Evolutionary conservation across 176 grass and related monocot genomes (phyloP).

Genomic region (Luzula sylvatica): DNA sequence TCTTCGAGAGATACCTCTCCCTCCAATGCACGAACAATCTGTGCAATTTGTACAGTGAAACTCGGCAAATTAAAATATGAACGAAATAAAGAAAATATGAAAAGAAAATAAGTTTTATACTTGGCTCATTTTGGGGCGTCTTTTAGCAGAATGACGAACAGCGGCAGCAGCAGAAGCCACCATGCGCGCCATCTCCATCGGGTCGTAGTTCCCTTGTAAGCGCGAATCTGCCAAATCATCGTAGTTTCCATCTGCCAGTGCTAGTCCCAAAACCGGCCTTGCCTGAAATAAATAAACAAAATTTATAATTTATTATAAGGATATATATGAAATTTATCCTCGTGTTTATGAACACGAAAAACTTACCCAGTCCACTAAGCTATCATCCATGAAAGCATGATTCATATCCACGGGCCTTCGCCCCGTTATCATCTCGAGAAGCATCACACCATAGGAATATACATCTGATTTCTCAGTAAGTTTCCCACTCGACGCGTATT

Average conservation of each 20-base stretch:
- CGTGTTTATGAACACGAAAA: background rate
- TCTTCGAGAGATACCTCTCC: slow-evolving; percentile 57
- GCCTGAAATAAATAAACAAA: slow-evolving; percentile 20
- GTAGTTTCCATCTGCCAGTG: slow-evolving; percentile 51
- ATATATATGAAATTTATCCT: background rate
- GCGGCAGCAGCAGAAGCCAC: slow-evolving; percentile 36
- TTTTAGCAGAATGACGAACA: slow-evolving; percentile 50
- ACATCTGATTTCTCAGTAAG: slow-evolving; percentile 70
- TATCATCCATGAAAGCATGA: slow-evolving; percentile 35
- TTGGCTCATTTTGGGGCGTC: slow-evolving; percentile 67
- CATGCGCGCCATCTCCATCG: slow-evolving; percentile 50
- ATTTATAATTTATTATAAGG: background rate
- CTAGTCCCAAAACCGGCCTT: slow-evolving; percentile 37
- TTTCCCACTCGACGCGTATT: slow-evolving; percentile 67
- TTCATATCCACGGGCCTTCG: slow-evolving; percentile 34
- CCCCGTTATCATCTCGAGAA: slow-evolving; percentile 58
- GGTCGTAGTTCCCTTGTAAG: slow-evolving; percentile 39
- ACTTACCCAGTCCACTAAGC: slow-evolving; percentile 56
- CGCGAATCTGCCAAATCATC: slow-evolving; percentile 40
- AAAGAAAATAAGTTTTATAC: slow-evolving; percentile 5
- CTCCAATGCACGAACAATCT: slow-evolving; percentile 62
- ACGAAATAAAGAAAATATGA: background rate
- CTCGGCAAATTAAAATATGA: too few species aligned
- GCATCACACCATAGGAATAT: slow-evolving; percentile 61
- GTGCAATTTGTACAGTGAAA: background rate